Base-by-base conservation (phyloP, 2,329 filamentous ascomycete species). In the Neopestalotiopsis clavispora region DNA sequence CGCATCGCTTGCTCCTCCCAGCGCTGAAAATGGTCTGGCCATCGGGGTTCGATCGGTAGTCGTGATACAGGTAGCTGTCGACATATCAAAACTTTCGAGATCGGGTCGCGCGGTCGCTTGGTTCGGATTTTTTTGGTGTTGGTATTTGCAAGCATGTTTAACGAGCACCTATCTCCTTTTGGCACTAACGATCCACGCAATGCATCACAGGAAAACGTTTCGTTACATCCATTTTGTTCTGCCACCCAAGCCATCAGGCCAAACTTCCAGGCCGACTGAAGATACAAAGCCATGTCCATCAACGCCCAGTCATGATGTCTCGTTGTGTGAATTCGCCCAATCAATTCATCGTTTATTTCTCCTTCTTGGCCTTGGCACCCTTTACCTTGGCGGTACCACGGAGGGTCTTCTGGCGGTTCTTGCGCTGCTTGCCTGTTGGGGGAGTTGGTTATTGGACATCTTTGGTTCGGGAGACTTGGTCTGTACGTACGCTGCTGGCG, bases 361-460 rank as follows among this genome's bases (percentile, higher is more conserved):
- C 94, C 92, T 98, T 97, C 91, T 97, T 96, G 86, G 92, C 90
- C 88, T 91, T 91, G 83, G 91, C 92, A 84, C 94, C 94, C 94
- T 98, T 98, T 89, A 91, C 91, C 94, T 99, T 99, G 81, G 94
- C 95, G 80, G 94, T 97, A 84, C 96, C 96, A 79, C 96, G 93
- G 85, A 98, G 92, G 83, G 95, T 96, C 94, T 99, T 98, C 87
- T 93, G 91, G 85, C 95, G 91, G 94, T 99, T 99, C 94, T 99
- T 99, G 89, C 96, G 93, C 89, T 98, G 96, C 91, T 99, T 99
- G 92, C 95, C 95, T 98, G 86, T 88, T 34, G 20, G 20, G 61
- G 34, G 38, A 14, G 42, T 65, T 65, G 40, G 62, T 49, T 65
- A 49, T 23, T 34, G 38, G 9, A 45, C 32, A 14, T 40, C n/a